Evolutionary conservation across 2,329 filamentous ascomycete species (phyloP), one percentile per base, ranked within the genome.

Genomic region (Cercospora zeina): DNA sequence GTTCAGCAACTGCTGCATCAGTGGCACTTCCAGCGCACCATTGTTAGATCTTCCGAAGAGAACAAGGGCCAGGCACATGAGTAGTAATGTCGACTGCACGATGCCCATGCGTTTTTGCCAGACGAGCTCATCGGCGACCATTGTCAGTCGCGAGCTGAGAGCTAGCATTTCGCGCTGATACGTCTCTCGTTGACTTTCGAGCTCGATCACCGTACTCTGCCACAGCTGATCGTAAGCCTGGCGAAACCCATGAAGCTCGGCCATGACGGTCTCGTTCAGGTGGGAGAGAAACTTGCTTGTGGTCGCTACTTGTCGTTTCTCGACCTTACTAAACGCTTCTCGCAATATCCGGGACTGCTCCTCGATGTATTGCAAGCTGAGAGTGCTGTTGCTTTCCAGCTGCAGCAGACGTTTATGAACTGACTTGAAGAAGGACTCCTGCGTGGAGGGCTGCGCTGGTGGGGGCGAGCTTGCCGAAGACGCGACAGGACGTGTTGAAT

Each of bases 401-500:
- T 93, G 87, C 67, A 93, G 90, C 4, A 99, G 83, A 1, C 95
- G 90, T 76, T 97, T 97, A 66, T 93, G 91, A 8, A 97, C 89
- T 3, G 92, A 91, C 75, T 97, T 97, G 83, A 97, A 99, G 77
- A 99, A 97, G 1, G 90, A 95, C 74, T 99, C 95, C 75, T 99
- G 95, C 0, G 96, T 95, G 0, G 93, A 92, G 1, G 93, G 93
- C 78, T 68, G 84, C 77, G 27, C 79, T 77, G 45, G 81, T 71
- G 8, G 80, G 77, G 64, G 63, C 14, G 65, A 57, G 51, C 61
- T 66, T 33, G 54, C 24, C 3, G 64, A 54, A 13, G 65, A 60
- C 8, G 49, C 36, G 1, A 34, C 50, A 13, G 19, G 16, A 13
- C 63, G 61, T 6, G 55, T 64, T 4, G 65, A 61, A 33, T 51